These are phyloP conservation scores for Aspergillus pseudonomiae DNA, from an alignment of 2,329 filamentous ascomycete genomes.

Conservation along the genomic window DNA sequence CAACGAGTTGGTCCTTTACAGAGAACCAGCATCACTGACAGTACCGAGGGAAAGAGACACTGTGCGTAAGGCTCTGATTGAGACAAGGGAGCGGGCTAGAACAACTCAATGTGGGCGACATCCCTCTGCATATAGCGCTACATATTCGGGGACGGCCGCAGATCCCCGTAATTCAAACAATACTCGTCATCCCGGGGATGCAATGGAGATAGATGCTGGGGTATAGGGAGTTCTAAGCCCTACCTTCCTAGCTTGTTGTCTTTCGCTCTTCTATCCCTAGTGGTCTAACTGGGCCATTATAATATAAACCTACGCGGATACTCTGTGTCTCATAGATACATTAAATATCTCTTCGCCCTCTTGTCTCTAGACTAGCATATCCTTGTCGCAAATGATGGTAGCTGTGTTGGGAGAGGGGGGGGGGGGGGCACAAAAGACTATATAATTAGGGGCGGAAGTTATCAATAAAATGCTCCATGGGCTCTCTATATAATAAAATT, in stretches of 20 bases:
- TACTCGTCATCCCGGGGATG: background rate
- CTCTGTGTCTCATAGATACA: background rate
- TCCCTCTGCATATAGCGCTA: background rate
- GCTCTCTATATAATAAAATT: background rate
- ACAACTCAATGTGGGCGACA: background rate
- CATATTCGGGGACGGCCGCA: background rate
- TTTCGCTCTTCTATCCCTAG: background rate
- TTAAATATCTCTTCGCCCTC: background rate
- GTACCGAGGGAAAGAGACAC: constrained; percentile 57
- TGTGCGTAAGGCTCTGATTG: constrained; percentile 13
- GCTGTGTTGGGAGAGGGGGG: background rate
- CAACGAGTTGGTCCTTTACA: constrained; percentile 80
- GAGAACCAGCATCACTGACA: constrained; percentile 73
- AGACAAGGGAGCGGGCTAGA: constrained; percentile 20
- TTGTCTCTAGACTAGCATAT: background rate
- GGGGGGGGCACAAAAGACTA: background rate
- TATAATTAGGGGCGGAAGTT: background rate
- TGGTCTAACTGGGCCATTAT: background rate
- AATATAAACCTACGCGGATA: background rate
- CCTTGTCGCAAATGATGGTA: background rate
- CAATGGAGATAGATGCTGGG: constrained; percentile 13
- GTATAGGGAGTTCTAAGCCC: background rate
- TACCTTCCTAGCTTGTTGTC: background rate
- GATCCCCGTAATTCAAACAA: background rate
- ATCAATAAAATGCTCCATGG: background rate